These are phyloP conservation scores for Amylostereum areolatum DNA, from an alignment of 1,284 basidiomycete species.

Conservation along the genomic window DNA sequence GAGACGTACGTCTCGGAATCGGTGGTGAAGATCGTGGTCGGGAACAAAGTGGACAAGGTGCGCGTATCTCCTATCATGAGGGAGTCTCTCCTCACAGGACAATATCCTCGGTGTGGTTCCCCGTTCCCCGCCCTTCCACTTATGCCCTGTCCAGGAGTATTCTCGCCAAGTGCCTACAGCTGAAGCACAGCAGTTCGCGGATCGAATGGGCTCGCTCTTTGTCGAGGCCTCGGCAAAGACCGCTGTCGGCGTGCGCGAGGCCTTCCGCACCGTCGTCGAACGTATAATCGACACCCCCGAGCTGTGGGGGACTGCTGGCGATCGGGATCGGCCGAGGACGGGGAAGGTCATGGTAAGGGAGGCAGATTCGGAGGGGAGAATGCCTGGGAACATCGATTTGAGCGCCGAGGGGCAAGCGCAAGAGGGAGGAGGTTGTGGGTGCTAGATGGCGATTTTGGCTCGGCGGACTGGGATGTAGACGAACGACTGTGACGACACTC, in stretches of 20 bases:
- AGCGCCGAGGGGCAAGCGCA: constrained; percentile 13
- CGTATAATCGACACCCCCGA: constrained; percentile 38
- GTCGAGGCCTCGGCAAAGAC: constrained; percentile 90
- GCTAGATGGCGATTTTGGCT: constrained; percentile 4
- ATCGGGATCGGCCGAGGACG: neutral
- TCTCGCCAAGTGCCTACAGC: constrained; percentile 79
- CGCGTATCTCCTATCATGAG: constrained; percentile 8
- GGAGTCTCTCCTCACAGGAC: neutral
- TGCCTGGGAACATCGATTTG: constrained; percentile 33
- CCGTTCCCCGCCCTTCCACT: neutral
- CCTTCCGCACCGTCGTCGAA: constrained; percentile 78
- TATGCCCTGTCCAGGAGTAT: constrained; percentile 56
- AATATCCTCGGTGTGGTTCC: neutral
- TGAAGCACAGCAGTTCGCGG: constrained; percentile 81
- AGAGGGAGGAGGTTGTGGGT: constrained; percentile 17
- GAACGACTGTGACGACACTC: too few relatives aligned
- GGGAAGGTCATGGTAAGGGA: constrained; percentile 5
- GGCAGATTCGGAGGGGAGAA: constrained; percentile 15
- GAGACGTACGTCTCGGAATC: constrained; percentile 86
- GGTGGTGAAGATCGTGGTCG: constrained; percentile 94
- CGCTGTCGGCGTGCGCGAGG: constrained; percentile 70
- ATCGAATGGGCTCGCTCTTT: constrained; percentile 78
- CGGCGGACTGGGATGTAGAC: too few relatives aligned
- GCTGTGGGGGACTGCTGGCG: constrained; percentile 44
- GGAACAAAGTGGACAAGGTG: constrained; percentile 95